Evolutionary conservation across 495 filamentous ascomycete species (phyloP).

Genomic region (Glonium stellatum): DNA sequence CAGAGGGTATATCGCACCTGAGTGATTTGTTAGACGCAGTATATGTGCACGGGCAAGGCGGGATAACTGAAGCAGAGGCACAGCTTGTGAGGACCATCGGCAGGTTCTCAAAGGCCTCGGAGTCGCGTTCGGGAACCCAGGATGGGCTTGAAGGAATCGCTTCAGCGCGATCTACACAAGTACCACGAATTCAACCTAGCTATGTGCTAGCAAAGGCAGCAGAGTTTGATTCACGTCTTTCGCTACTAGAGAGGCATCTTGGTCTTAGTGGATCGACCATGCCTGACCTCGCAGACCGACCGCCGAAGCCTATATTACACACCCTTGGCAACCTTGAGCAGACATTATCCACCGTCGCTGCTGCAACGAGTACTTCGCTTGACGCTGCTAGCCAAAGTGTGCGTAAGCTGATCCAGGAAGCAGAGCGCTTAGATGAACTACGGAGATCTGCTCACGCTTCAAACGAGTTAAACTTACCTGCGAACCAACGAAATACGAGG

Average conservation of each 20-base stretch:
- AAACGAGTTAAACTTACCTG: not conserved
- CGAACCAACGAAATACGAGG: slow-evolving; percentile 42
- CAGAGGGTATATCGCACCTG: slow-evolving; percentile 22
- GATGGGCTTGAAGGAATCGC: slow-evolving; percentile 8
- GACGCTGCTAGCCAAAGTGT: slow-evolving; percentile 69
- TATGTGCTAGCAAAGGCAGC: slow-evolving; percentile 63
- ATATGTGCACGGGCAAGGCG: slow-evolving; percentile 18
- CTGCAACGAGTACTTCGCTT: slow-evolving; percentile 58
- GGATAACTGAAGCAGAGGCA: slow-evolving; percentile 20
- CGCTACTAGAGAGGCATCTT: slow-evolving; percentile 69
- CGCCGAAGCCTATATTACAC: slow-evolving; percentile 63
- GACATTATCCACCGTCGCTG: slow-evolving; percentile 57
- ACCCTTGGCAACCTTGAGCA: slow-evolving; percentile 72
- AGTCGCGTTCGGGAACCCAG: slow-evolving; percentile 10
- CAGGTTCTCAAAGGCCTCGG: slow-evolving; percentile 24
- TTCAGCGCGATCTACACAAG: slow-evolving; percentile 2
- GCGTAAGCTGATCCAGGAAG: slow-evolving; percentile 67
- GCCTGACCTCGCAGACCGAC: slow-evolving; percentile 51
- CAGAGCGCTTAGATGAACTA: slow-evolving; percentile 67
- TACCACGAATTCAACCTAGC: slow-evolving; percentile 14
- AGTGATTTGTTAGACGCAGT: slow-evolving; percentile 28
- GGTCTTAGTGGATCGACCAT: slow-evolving; percentile 66
- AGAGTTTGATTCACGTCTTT: slow-evolving; percentile 76
- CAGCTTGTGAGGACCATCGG: slow-evolving; percentile 17
- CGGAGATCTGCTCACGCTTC: slow-evolving; percentile 49